phyloP scores from a whole-genome alignment of 2,329 filamentous ascomycete species.

The Fusarium goolgardi region DNA sequence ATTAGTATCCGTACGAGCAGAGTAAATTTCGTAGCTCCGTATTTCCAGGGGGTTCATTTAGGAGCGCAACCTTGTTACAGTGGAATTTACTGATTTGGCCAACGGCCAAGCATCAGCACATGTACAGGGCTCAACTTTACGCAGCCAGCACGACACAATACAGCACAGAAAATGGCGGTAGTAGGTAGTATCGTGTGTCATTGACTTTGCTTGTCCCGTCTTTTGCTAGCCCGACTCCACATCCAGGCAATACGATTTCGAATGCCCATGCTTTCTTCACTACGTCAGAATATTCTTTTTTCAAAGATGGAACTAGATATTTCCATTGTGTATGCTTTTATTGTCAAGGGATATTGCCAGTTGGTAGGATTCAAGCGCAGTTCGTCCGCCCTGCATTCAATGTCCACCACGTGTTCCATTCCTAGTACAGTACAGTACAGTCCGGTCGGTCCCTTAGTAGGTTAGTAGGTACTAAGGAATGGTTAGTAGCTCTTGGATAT shows the following conservation, averaged over 20 bases:
- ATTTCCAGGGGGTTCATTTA: conserved; percentile 25
- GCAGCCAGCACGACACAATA: background rate
- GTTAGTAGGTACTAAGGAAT: background rate
- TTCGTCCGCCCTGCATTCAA: conserved; percentile 46
- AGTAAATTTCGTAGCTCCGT: conserved; percentile 25
- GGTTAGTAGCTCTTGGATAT: conserved; percentile 7
- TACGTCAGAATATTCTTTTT: background rate
- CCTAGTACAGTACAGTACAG: background rate
- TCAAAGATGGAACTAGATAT: background rate
- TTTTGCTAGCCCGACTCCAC: background rate
- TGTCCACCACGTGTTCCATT: conserved; percentile 44
- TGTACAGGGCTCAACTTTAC: conserved; percentile 2
- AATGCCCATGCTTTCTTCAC: background rate
- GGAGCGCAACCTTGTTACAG: conserved; percentile 6
- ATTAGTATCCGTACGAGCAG: background rate
- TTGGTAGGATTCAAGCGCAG: conserved; percentile 43
- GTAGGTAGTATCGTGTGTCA: background rate
- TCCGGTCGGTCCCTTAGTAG: too few species aligned
- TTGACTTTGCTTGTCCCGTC: conserved; percentile 1
- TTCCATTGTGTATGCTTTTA: background rate
- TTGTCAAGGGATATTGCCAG: background rate
- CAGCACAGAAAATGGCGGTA: too few species aligned
- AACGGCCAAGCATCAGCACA: conserved; percentile 6
- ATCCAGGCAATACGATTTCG: background rate
- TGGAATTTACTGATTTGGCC: conserved; percentile 8